A percentile compares a stretch with the other conserved stretches of the same genome.
Evolutionary conservation across 768 basidiomycete species (phyloP).

Genomic region (Kwoniella mangroviensis): DNA sequence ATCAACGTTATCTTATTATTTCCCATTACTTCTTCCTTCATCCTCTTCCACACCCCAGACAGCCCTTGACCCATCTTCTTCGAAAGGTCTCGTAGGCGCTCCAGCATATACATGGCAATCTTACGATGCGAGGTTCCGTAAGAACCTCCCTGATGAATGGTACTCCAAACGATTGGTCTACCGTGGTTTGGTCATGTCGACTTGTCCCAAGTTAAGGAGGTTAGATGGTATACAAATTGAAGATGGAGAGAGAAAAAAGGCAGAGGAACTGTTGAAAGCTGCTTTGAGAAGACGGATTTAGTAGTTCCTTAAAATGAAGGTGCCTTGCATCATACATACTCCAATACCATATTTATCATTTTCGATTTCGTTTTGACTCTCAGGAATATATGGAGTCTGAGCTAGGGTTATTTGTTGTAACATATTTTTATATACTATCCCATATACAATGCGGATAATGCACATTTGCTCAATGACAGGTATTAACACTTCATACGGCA

Average conservation of each 20-base stretch:
- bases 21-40: conserved; percentile 78
- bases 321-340: neutral
- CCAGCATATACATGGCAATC: conserved; percentile 65
- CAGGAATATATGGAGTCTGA: neutral
- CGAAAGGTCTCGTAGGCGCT: conserved; percentile 57
- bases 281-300: conserved; percentile 7
- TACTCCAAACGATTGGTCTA: conserved; percentile 88
- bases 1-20: conserved; percentile 92
- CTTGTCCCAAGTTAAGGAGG: conserved; percentile 68
- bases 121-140: conserved; percentile 82
- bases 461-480: neutral
- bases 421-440: neutral
- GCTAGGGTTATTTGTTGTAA: conserved; percentile 1
- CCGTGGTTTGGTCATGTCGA: conserved; percentile 83
- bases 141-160: conserved; percentile 82
- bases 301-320: no score
- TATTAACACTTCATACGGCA: neutral
- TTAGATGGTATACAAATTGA: conserved; percentile 85
- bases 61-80: conserved; percentile 7
- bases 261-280: conserved; percentile 63
- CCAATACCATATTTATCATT: neutral
- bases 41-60: conserved; percentile 8
- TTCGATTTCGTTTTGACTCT: neutral
- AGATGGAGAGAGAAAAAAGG: conserved; percentile 84
- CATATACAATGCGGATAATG: neutral